Evolutionary conservation across 139 green algal genomes (phyloP), one percentile per base, ranked within the genome.

Genomic region (Coccomyxa sp.): DNA sequence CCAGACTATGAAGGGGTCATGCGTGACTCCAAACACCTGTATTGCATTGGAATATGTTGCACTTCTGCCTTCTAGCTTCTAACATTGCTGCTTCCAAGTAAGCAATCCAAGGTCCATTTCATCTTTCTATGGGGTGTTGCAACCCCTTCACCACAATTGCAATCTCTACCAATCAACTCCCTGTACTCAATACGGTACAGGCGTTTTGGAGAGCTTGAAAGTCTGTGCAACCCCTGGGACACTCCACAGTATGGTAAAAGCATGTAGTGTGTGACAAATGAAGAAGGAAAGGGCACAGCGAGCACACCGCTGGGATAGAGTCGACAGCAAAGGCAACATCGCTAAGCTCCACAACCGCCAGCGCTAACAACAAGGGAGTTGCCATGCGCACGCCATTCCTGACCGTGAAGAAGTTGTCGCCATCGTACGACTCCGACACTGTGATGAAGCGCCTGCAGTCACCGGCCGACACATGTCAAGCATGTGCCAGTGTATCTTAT

Each of bases 1-100:
- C 88, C 98, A 99, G 0, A 99, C 92, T 84, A 99, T 97, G 89
- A 99, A 98, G 14, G 96, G 96, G 92, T 99, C 97, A 3, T 94
- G 83, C 15, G 95, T 98, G 30, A 98, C 92, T 59, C 95, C 95
- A 92, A 98, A 98, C 25, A 98, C 93, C 87, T 84, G 92, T 66
- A 86, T 10, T 31, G 76, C 28, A 59, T 85, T 15, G 81, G 86
- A 58, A 91, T 91, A 11, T 71, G 1, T 28, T 21, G 7, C 63
- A 71, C 10, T 25, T 4, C 63, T 51, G 38, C 38, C 38, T 51
- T 51, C 7, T 51, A 11, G 38, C 38, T 51, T 51, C 38, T 7
- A 51, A 51, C 38, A 11, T 51, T 51, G 38, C 7, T 3, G 38
- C 38, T 51, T 51, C 38, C 38, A 51, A 51, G 38, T 51, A 51